Conservation (phyloP, 768 basidiomycete species). For the Pisolithus albus region DNA sequence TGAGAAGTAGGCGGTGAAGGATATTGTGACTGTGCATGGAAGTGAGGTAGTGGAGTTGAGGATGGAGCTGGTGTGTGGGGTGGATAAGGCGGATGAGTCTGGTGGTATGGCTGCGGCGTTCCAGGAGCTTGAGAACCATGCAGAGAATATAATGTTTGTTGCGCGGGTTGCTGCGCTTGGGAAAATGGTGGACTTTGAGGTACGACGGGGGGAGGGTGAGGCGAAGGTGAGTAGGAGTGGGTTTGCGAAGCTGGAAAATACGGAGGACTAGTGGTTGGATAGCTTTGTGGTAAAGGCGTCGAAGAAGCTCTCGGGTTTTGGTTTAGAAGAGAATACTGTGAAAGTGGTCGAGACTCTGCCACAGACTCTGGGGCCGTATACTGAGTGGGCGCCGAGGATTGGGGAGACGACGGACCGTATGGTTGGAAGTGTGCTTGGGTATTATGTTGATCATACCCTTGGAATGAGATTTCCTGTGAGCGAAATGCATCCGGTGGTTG, state of each 20-base stretch:
- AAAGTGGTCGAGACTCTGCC: conserved; percentile 7
- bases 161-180: conserved; percentile 5
- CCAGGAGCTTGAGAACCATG: conserved; percentile 10
- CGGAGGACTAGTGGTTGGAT: not conserved
- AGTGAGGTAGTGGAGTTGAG: not conserved
- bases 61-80: conserved; percentile 9
- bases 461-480: not conserved
- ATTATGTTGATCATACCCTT: not conserved
- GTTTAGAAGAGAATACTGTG: not conserved
- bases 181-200: not conserved
- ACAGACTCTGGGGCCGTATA: not conserved
- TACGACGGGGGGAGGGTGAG: conserved; percentile 5
- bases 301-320: not conserved
- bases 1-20: conserved; percentile 15
- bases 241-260: conserved; percentile 3
- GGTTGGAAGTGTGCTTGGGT: not conserved
- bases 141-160: conserved; percentile 10
- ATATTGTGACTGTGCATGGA: conserved; percentile 10
- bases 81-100: conserved; percentile 2
- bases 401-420: not conserved
- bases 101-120: conserved; percentile 13
- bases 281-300: not conserved
- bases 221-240: conserved; percentile 6
- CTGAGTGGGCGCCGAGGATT: not conserved
- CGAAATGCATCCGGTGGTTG: conserved; percentile 16